Conservation (phyloP, 1,284 basidiomycete species). For the Tilletiaria anomala region DNA sequence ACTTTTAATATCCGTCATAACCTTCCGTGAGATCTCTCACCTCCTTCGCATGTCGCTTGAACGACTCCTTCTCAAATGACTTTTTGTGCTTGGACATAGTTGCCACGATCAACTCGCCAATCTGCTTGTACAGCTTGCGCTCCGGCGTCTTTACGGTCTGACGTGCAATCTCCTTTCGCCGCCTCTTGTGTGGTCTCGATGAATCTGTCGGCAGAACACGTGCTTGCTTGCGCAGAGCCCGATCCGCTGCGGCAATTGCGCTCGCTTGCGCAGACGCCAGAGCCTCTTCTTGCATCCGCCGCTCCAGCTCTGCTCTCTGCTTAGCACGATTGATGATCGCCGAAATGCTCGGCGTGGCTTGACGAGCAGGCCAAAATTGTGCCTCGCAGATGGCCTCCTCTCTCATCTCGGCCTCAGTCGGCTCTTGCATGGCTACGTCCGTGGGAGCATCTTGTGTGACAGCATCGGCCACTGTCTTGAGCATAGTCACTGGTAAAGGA, state of each 20-base stretch:
- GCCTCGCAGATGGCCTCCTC: too few relatives aligned
- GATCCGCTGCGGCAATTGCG: too few relatives aligned
- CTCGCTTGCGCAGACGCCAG: not conserved
- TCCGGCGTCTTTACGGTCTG: slow-evolving; percentile 10
- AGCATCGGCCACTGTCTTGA: too few relatives aligned
- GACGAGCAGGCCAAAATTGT: not conserved
- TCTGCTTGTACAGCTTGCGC: slow-evolving; percentile 55
- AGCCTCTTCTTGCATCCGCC: not conserved
- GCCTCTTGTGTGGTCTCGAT: not conserved
- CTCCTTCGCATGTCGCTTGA: slow-evolving; percentile 93
- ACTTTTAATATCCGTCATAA: slow-evolving; percentile 1
- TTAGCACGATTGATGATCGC: slow-evolving; percentile 1
- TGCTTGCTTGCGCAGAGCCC: too few relatives aligned
- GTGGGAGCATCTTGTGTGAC: too few relatives aligned
- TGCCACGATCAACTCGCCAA: slow-evolving; percentile 77
- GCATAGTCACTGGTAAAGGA: too few relatives aligned
- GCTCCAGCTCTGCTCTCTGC: slow-evolving; percentile 8
- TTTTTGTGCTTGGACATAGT: slow-evolving; percentile 77
- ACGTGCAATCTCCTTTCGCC: not conserved
- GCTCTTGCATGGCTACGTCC: too few relatives aligned
- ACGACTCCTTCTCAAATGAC: slow-evolving; percentile 64
- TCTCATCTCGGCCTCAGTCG: too few relatives aligned
- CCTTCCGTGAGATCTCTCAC: slow-evolving; percentile 43
- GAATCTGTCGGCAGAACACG: not conserved
- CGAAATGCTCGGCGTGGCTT: not conserved